phyloP scores from a whole-genome alignment of 108 stramenopile genomes.

The Pseudonitzschia multiseries region DNA sequence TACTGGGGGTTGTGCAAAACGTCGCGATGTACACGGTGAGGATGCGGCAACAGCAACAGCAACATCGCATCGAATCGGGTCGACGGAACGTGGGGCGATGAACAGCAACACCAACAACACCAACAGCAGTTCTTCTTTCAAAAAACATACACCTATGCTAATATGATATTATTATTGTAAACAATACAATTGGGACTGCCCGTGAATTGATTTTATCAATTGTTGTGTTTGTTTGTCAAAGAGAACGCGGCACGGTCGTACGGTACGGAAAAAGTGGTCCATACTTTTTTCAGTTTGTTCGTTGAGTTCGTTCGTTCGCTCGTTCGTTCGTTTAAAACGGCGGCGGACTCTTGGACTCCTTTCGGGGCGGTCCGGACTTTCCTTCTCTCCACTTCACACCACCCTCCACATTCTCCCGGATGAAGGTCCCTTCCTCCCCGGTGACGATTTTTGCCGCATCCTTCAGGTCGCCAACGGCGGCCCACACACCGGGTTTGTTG shows the following conservation, averaged over 20 bases:
- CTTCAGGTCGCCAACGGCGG: constrained; percentile 79
- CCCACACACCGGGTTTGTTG: constrained; percentile 54
- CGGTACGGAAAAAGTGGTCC: no score
- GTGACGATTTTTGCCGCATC: constrained; percentile 67
- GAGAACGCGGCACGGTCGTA: no score
- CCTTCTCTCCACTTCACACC: constrained; percentile 65
- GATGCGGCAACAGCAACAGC: neutral
- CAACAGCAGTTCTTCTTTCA: no score
- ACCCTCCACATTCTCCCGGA: constrained; percentile 54
- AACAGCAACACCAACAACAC: no score
- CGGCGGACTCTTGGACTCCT: constrained; percentile 59
- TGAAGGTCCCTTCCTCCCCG: constrained; percentile 68
- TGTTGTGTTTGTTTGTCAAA: no score
- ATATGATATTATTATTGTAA: no score
- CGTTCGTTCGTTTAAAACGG: constrained; percentile 1
- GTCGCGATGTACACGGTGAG: neutral
- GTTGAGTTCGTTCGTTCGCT: no score
- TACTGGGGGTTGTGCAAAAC: constrained; percentile 37
- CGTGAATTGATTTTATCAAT: no score
- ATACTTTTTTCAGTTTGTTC: no score
- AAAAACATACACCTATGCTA: no score
- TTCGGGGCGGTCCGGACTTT: constrained; percentile 37
- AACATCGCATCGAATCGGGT: neutral
- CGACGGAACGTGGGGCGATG: neutral
- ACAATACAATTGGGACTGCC: no score